Evolutionary conservation across 1,284 basidiomycete species (phyloP).

Genomic region (Fistulina hepatica): DNA sequence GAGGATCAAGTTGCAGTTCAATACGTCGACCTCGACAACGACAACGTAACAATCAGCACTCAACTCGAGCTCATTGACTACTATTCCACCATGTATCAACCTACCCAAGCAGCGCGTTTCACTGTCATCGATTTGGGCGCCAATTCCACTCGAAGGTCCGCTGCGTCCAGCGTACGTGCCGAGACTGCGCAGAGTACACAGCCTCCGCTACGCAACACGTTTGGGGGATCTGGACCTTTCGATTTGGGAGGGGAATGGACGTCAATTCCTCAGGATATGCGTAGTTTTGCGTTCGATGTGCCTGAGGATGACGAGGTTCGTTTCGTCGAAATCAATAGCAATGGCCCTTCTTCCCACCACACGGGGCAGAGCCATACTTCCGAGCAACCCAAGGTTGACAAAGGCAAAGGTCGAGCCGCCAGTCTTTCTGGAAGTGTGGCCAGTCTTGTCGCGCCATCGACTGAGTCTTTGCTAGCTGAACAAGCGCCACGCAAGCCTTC

Average conservation of each 20-base stretch:
- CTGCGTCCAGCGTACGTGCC: conserved; percentile 28
- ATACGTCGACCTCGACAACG: conserved; percentile 58
- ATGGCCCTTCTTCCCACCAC: too few relatives aligned
- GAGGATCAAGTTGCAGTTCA: conserved; percentile 47
- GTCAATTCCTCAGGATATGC: conserved; percentile 28
- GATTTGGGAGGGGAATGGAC: conserved; percentile 64
- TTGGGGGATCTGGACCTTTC: conserved; percentile 34
- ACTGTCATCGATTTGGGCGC: conserved; percentile 48
- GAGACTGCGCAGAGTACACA: conserved; percentile 18
- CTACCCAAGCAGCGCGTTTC: conserved; percentile 29
- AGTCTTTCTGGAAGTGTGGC: too few relatives aligned
- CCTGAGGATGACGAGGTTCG: too few relatives aligned
- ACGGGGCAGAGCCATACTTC: too few relatives aligned
- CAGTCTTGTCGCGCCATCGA: too few relatives aligned
- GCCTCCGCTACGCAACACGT: conserved; percentile 40
- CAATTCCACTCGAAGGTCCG: conserved; percentile 25
- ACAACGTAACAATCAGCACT: conserved; percentile 62
- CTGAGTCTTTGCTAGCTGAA: too few relatives aligned
- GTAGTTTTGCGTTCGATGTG: too few relatives aligned
- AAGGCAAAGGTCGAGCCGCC: too few relatives aligned
- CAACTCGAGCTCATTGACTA: conserved; percentile 59
- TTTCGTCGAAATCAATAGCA: too few relatives aligned
- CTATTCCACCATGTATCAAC: conserved; percentile 44
- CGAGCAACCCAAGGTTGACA: too few relatives aligned
- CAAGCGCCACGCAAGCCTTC: too few relatives aligned